phyloP scores from a whole-genome alignment of 352 stramenopile species.

The Globisporangium recalcitrans region DNA sequence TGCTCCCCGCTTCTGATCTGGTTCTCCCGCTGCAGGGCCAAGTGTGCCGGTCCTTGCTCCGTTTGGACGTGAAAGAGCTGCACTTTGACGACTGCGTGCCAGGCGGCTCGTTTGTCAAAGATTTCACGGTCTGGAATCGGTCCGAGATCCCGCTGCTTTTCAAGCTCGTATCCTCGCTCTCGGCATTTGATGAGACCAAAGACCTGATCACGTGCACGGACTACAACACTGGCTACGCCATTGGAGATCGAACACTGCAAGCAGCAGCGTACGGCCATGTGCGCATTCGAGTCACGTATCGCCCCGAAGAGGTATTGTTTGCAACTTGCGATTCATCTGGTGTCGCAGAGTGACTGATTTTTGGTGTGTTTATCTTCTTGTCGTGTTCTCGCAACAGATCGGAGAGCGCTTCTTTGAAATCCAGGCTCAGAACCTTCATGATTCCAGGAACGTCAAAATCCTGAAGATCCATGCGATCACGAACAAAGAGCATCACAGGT shows the following conservation, averaged over 20 bases:
- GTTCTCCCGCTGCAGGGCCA: conserved; percentile 71
- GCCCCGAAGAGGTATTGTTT: conserved; percentile 54
- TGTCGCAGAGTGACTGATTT: background rate
- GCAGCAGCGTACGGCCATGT: conserved; percentile 82
- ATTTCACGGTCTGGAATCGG: conserved; percentile 88
- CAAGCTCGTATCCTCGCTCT: conserved; percentile 72
- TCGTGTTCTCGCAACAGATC: conserved; percentile 35
- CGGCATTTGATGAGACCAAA: conserved; percentile 59
- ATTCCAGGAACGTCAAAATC: conserved; percentile 83
- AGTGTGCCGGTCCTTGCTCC: conserved; percentile 78
- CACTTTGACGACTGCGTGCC: conserved; percentile 88
- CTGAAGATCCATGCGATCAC: conserved; percentile 82
- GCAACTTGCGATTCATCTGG: background rate
- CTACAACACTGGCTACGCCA: conserved; percentile 82
- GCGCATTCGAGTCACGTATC: conserved; percentile 82
- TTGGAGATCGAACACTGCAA: conserved; percentile 78
- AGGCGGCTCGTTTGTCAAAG: conserved; percentile 83
- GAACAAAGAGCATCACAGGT: conserved; percentile 87
- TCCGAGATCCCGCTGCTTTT: conserved; percentile 87
- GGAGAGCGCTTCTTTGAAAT: conserved; percentile 86
- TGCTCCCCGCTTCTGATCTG: conserved; percentile 50
- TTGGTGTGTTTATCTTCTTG: background rate
- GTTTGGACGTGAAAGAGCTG: conserved; percentile 83
- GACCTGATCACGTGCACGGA: conserved; percentile 77
- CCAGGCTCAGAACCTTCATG: conserved; percentile 81